A percentile compares a stretch with the other conserved stretches of the same genome.
Evolutionary conservation across 2,329 filamentous ascomycete genomes (phyloP).

Genomic region (Fonsecaea nubica): DNA sequence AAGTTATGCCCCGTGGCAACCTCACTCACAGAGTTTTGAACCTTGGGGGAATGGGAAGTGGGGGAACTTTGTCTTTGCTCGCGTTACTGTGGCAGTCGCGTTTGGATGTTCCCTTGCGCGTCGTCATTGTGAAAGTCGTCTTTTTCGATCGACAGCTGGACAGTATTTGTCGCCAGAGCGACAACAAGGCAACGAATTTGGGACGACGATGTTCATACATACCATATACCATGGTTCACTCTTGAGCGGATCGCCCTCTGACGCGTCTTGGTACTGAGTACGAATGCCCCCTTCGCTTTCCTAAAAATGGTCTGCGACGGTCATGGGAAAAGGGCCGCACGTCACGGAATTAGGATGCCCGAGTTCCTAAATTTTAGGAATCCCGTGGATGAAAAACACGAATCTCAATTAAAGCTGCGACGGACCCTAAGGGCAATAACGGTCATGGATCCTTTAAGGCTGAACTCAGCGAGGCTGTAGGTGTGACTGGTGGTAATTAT

Average conservation of each 20-base stretch:
- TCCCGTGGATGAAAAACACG: not conserved
- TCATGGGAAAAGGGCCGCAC: too few species aligned
- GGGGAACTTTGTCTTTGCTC: not conserved
- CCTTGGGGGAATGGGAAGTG: not conserved
- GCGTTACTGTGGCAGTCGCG: not conserved
- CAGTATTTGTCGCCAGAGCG: not conserved
- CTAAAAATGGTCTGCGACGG: too few species aligned
- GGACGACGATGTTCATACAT: not conserved
- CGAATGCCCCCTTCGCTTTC: too few species aligned
- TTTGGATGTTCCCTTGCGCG: not conserved
- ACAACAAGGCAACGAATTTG: not conserved
- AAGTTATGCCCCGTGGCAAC: not conserved
- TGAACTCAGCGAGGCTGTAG: constrained; percentile 13
- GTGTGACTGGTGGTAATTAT: constrained; percentile 12
- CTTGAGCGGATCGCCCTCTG: not conserved
- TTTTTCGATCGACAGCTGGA: not conserved
- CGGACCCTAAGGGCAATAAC: too few species aligned
- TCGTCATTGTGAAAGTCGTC: not conserved
- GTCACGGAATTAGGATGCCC: too few species aligned
- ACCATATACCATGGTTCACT: not conserved
- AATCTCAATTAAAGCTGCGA: not conserved
- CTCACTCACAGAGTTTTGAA: not conserved
- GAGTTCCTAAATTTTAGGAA: not conserved
- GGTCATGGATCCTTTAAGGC: constrained; percentile 5
- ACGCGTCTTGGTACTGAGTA: not conserved